phyloP scores from a whole-genome alignment of 345 rosid genomes.

The Lenwebbia sp. region DNA sequence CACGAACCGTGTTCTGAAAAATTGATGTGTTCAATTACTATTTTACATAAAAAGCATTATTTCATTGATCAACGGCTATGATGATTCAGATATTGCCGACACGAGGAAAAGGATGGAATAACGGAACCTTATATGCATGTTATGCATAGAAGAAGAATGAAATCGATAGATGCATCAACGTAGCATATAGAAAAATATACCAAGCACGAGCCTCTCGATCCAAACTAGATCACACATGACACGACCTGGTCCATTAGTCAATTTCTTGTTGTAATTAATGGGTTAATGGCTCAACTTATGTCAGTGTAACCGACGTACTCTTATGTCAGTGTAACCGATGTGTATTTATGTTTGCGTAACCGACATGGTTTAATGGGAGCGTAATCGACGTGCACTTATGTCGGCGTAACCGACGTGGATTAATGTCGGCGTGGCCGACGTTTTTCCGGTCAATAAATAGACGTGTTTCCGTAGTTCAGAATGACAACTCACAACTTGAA shows the following conservation, averaged over 20 bases:
- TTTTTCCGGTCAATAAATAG: no score
- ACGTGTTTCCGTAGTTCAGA: no score
- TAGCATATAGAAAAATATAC: background rate
- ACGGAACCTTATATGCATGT: background rate
- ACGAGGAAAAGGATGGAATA: background rate
- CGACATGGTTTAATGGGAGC: no score
- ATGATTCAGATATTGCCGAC: background rate
- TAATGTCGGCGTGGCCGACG: no score
- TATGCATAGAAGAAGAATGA: background rate
- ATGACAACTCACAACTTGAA: no score
- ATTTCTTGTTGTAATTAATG: no score
- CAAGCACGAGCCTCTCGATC: background rate
- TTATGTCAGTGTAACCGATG: no score
- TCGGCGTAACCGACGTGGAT: no score
- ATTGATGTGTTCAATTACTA: background rate
- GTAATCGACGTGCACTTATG: no score
- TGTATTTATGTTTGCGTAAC: no score
- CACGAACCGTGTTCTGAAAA: background rate
- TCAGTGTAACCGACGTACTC: no score
- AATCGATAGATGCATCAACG: background rate
- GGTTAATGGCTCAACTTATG: no score
- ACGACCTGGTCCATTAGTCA: background rate
- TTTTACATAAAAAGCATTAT: background rate
- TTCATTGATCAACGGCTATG: background rate
- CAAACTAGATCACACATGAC: background rate